Conservation (phyloP, 169 alveolate genomes). For the Plasmodium vivax region DNA sequence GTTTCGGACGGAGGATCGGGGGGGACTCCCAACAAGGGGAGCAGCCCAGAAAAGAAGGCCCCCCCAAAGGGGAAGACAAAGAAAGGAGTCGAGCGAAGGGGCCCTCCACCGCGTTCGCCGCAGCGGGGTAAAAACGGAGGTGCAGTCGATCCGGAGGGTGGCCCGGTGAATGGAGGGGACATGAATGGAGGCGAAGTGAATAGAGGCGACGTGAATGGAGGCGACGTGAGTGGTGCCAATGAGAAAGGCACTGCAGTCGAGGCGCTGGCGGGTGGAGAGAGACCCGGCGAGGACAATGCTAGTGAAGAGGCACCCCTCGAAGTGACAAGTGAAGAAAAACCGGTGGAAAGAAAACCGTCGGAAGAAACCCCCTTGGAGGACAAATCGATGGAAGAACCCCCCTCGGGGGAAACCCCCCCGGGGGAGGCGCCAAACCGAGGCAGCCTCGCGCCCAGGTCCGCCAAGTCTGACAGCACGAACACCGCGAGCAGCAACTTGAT, state of each 20-base stretch:
- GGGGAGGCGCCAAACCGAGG: not conserved
- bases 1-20: not conserved
- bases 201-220: no score
- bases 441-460: not conserved
- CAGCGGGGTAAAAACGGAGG: not conserved
- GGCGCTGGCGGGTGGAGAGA: not conserved
- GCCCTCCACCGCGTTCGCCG: not conserved
- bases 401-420: not conserved
- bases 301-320: not conserved
- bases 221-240: no score
- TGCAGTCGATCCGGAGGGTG: not conserved
- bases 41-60: not conserved
- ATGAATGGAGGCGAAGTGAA: not conserved
- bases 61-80: not conserved
- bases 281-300: not conserved
- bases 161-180: not conserved
- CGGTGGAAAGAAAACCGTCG: not conserved
- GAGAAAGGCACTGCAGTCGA: not conserved
- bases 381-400: no score
- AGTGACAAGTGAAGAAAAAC: not conserved
- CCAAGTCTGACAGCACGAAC: constrained; percentile 9
- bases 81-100: not conserved
- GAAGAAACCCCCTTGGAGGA: not conserved
- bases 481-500: constrained; percentile 37
- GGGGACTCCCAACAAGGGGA: not conserved